phyloP scores from a whole-genome alignment of 164 flowering plant genomes.

The Annona cherimola region DNA sequence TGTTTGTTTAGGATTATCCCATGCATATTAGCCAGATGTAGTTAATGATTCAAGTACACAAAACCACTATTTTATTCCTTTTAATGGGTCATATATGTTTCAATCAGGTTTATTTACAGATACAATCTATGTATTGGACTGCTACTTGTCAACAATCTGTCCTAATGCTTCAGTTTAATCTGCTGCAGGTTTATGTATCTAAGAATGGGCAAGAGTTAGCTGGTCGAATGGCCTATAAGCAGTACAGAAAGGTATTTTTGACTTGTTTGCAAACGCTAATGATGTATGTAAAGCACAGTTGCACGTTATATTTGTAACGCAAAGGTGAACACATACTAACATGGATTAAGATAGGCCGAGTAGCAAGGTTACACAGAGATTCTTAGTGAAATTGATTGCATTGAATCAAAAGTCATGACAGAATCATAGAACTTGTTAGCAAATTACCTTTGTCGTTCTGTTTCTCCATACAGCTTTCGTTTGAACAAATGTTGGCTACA shows the following conservation, averaged over 20 bases:
- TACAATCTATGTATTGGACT: not conserved
- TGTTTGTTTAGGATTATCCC: not conserved
- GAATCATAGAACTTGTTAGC: too few species aligned
- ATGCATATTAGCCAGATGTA: not conserved
- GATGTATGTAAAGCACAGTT: not conserved
- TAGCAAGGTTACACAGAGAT: not conserved
- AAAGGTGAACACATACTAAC: not conserved
- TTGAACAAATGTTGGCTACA: not conserved
- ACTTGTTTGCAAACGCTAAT: not conserved
- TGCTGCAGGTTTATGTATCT: conserved; percentile 60
- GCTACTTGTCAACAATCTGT: not conserved
- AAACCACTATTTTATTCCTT: not conserved
- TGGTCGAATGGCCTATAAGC: conserved; percentile 62
- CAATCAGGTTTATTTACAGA: not conserved
- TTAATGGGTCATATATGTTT: too few species aligned
- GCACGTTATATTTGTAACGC: not conserved
- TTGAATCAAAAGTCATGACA: not conserved
- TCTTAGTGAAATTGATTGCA: not conserved
- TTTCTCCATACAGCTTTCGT: not conserved
- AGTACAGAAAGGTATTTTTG: conserved; percentile 59
- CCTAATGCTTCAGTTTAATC: not conserved
- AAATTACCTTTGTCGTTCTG: not conserved
- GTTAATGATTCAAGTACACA: not conserved
- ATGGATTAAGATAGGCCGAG: not conserved
- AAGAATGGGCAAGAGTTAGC: conserved; percentile 64